Percentiles rank a stretch among this genome's conserved stretches.
phyloP scores from a whole-genome alignment of 306 rosid genomes.

The Nissolia schottii region DNA sequence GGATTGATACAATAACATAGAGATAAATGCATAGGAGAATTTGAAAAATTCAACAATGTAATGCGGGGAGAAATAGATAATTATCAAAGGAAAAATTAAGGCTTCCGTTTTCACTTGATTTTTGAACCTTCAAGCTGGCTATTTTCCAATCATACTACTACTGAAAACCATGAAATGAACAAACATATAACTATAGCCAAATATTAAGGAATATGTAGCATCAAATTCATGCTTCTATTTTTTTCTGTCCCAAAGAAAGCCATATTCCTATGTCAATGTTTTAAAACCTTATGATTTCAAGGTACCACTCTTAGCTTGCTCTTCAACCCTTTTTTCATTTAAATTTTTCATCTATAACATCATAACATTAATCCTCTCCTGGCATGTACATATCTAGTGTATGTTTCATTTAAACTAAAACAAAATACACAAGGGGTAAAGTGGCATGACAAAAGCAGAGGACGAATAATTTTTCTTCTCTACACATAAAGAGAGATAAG shows the following conservation, averaged over 20 bases:
- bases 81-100: not conserved
- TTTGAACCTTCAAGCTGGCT: not conserved
- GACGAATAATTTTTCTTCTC: not conserved
- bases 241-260: not conserved
- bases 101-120: not conserved
- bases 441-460: slow-evolving; percentile 3
- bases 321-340: not conserved
- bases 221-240: not conserved
- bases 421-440: slow-evolving; percentile 2
- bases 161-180: not conserved
- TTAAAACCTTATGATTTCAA: not conserved
- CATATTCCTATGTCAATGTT: not conserved
- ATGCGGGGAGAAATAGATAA: not conserved
- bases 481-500: not conserved
- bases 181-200: not conserved
- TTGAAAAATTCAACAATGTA: not conserved
- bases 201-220: not conserved
- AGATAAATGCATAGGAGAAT: not conserved
- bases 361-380: not conserved
- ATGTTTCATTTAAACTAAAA: slow-evolving; percentile 1
- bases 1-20: not conserved
- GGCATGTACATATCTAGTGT: not conserved
- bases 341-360: not conserved
- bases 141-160: not conserved
- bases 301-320: not conserved